Conservation (phyloP, 163 green algal species). For the Scenedesmus sp. region DNA sequence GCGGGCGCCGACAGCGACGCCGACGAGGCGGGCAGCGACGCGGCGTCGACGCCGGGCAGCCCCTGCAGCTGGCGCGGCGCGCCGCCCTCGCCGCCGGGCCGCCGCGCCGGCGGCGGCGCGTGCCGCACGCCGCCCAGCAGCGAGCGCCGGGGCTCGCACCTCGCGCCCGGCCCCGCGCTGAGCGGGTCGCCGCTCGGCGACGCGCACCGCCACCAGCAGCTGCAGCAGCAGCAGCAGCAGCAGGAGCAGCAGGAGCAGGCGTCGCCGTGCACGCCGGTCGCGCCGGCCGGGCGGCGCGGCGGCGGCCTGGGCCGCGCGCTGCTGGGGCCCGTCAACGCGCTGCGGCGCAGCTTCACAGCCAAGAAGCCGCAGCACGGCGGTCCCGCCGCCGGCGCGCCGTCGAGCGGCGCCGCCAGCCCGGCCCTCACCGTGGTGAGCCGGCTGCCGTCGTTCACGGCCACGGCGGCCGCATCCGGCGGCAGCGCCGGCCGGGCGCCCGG, state of each 20-base stretch:
- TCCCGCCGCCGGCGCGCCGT: too few species aligned
- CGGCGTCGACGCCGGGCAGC: background rate
- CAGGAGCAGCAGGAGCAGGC: background rate
- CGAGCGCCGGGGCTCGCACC: too few species aligned
- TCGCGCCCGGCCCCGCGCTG: too few species aligned
- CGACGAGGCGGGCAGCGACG: too few species aligned
- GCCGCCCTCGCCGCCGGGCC: too few species aligned
- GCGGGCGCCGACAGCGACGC: too few species aligned
- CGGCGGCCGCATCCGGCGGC: background rate
- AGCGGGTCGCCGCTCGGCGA: too few species aligned
- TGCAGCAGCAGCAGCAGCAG: background rate
- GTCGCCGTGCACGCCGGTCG: background rate
- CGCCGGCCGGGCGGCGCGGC: too few species aligned
- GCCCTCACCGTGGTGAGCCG: background rate
- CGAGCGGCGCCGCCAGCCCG: constrained; percentile 2
- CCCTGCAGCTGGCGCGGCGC: too few species aligned
- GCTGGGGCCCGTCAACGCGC: constrained; percentile 13
- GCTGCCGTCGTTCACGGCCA: constrained; percentile 1
- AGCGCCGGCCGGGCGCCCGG: constrained; percentile 1
- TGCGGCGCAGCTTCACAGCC: constrained; percentile 16
- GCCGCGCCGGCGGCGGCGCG: too few species aligned
- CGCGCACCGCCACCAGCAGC: background rate
- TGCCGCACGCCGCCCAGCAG: too few species aligned
- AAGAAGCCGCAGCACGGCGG: constrained; percentile 1
- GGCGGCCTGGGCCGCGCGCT: constrained; percentile 20